These are phyloP conservation scores for Candida lessepsii DNA, from an alignment of 805 yeast species.

Conservation along the genomic window DNA sequence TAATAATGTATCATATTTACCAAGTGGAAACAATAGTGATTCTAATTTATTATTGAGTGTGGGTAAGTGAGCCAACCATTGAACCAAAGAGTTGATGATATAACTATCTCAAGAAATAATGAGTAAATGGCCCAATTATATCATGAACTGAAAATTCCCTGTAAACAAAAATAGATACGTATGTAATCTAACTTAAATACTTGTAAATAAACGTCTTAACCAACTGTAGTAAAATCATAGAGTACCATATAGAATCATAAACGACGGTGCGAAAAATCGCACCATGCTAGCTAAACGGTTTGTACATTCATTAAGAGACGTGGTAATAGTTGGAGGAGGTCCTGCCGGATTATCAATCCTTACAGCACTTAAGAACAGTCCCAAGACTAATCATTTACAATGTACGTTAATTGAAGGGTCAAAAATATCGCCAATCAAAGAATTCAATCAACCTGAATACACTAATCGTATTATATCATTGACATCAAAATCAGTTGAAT, in stretches of 20 bases:
- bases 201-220: too few relatives aligned
- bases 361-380: slow-evolving; percentile 72
- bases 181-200: too few relatives aligned
- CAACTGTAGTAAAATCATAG: too few relatives aligned
- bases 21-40: slow-evolving; percentile 46
- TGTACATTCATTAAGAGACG: slow-evolving; percentile 45
- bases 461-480: slow-evolving; percentile 83
- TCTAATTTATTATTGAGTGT: slow-evolving; percentile 64
- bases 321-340: slow-evolving; percentile 93
- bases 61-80: slow-evolving; percentile 38
- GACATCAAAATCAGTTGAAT: slow-evolving; percentile 76
- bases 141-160: slow-evolving; percentile 3
- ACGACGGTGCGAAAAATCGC: neutral
- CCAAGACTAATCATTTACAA: slow-evolving; percentile 54
- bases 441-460: slow-evolving; percentile 54
- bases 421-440: slow-evolving; percentile 50
- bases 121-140: too few relatives aligned
- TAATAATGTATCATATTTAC: slow-evolving; percentile 86
- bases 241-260: neutral
- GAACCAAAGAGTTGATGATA: neutral
- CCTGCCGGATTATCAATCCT: slow-evolving; percentile 93
- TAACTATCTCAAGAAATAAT: too few relatives aligned
- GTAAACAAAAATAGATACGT: slow-evolving; percentile 35
- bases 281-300: slow-evolving; percentile 8
- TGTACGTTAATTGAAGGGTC: slow-evolving; percentile 76